phyloP scores from a whole-genome alignment of 2,329 filamentous ascomycete genomes.

The Annulohypoxylon truncatum region DNA sequence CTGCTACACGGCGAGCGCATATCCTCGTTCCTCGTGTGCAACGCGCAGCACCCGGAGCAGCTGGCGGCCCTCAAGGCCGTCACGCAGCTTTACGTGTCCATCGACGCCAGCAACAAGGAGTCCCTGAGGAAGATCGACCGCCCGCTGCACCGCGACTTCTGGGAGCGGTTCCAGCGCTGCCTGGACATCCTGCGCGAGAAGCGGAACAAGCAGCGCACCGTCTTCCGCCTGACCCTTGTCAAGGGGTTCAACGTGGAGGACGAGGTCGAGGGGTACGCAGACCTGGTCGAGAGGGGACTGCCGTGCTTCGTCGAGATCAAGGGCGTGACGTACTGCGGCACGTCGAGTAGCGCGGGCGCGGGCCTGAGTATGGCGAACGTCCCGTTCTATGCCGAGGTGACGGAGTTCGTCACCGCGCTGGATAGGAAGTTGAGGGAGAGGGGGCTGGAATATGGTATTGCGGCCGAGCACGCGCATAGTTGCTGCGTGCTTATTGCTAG shows the following conservation, averaged over 20 bases:
- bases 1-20: conserved; percentile 89
- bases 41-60: conserved; percentile 95
- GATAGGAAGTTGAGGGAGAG: conserved; percentile 74
- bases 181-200: conserved; percentile 88
- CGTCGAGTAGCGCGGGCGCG: conserved; percentile 82
- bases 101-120: conserved; percentile 92
- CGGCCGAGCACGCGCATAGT: conserved; percentile 93
- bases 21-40: conserved; percentile 95
- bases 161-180: conserved; percentile 93
- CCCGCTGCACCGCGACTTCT: conserved; percentile 94
- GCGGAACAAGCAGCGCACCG: conserved; percentile 87
- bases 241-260: conserved; percentile 99
- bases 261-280: conserved; percentile 89
- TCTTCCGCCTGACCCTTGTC: conserved; percentile 93
- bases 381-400: conserved; percentile 92
- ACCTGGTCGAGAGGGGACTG: conserved; percentile 84
- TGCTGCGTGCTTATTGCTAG: conserved; percentile 92
- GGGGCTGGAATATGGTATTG: conserved; percentile 87
- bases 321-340: conserved; percentile 96
- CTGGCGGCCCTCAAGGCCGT: conserved; percentile 84
- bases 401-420: conserved; percentile 81
- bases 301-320: conserved; percentile 97
- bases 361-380: conserved; percentile 98
- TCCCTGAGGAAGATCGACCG: conserved; percentile 89
- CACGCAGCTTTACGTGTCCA: conserved; percentile 95